These are phyloP conservation scores for Arthrinium phaeospermum DNA, from an alignment of 2,329 filamentous ascomycete genomes.

Conservation along the genomic window DNA sequence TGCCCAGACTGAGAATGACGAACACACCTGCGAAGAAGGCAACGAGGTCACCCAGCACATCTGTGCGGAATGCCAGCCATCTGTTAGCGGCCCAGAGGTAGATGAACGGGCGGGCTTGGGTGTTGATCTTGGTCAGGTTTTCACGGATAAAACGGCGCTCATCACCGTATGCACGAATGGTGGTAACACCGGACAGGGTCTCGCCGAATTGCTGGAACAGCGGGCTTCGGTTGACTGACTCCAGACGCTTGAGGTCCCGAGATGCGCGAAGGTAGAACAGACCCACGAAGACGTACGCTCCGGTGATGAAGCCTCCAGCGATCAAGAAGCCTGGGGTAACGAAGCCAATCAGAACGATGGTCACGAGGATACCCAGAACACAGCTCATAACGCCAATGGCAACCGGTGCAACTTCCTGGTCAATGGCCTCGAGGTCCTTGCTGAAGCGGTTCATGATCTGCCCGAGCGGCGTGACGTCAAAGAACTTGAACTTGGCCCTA, in stretches of 20 bases:
- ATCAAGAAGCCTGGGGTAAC: conserved; percentile 93
- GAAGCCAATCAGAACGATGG: conserved; percentile 82
- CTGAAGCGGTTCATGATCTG: conserved; percentile 99
- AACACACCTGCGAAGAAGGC: conserved; percentile 94
- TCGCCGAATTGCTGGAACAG: conserved; percentile 98
- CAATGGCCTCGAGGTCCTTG: conserved; percentile 92
- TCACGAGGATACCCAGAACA: conserved; percentile 74
- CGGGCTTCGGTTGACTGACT: conserved; percentile 92
- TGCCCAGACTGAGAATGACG: conserved; percentile 81
- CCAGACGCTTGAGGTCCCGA: conserved; percentile 92
- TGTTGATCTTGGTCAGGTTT: conserved; percentile 87
- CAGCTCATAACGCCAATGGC: conserved; percentile 79
- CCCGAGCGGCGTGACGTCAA: conserved; percentile 92
- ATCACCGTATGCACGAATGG: conserved; percentile 94
- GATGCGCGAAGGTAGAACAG: conserved; percentile 90
- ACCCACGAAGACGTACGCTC: conserved; percentile 82
- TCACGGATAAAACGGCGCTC: conserved; percentile 92
- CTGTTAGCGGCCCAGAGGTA: conserved; percentile 96
- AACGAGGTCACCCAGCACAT: conserved; percentile 87
- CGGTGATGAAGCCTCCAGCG: conserved; percentile 82
- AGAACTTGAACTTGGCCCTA: conserved; percentile 95
- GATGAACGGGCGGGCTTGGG: conserved; percentile 90
- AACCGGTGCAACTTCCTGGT: conserved; percentile 93
- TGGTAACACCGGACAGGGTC: conserved; percentile 92
- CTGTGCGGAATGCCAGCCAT: conserved; percentile 93